Base-by-base conservation (phyloP, 495 filamentous ascomycete species). In the Ramalina intermedia region DNA sequence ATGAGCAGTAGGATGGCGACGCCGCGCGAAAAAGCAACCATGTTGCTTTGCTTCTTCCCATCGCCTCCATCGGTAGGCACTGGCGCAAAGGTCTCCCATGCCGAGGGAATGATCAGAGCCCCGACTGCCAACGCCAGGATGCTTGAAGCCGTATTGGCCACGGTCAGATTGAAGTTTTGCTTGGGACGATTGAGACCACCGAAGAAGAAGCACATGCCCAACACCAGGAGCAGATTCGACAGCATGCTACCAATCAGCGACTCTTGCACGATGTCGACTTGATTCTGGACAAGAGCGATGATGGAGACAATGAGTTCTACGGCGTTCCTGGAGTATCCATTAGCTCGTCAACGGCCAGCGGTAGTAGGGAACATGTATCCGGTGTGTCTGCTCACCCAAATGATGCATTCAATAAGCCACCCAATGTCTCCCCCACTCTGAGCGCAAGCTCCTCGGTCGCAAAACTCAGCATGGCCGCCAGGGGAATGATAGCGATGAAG, bases 171-270 rank as follows among this genome's bases (percentile, higher is more conserved):
- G 74, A 96, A 96, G 61, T 78, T 80, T 55, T 96, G 89, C 58
- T 94, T 83, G 27, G 75, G 52, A 18, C 89, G 79, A 43, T 82
- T 78, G 42, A 91, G 61, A 26, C 89, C 89, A 27, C 89, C 88
- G 44, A 83, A 83, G 66, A 93, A 87, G 71, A 96, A 96, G 60
- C 81, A 88, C 82, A 91, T 89, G 16, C 89, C 89, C 68, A 95
- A 69, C 35, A 96, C 90, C 17, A 96, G 73, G 5, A 96, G 80
- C 44, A 96, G 64, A 61, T 96, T 96, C 16, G 88, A 94, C 16
- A 96, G 67, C 61, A 95, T 94, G 61, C 79, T 84, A 24, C 89
- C 89, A 51, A 95, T 85, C 12, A 96, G 67, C 2, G 89, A 96
- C 1, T 89, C 94, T 63, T 95, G 84, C 3, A 95, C 90, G 55